Evolutionary conservation across 2,329 filamentous ascomycete genomes (phyloP).

Genomic region (Monosporascus ibericus): DNA sequence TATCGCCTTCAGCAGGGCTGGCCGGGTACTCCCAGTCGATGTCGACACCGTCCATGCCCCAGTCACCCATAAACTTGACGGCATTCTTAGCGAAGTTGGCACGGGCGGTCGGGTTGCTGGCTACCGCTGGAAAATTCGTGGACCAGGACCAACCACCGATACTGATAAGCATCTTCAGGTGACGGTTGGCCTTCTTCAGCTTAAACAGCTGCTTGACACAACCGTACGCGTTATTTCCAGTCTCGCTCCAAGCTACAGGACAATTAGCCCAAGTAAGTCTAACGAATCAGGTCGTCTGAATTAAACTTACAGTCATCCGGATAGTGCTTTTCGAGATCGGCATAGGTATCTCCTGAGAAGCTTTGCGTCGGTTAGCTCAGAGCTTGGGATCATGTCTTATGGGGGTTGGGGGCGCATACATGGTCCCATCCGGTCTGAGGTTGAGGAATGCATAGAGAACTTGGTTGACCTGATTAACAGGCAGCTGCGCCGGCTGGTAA

Average conservation of each 20-base stretch:
- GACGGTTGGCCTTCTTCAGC: slow-evolving; percentile 70
- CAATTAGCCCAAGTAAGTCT: slow-evolving; percentile 8
- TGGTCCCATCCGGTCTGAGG: slow-evolving; percentile 62
- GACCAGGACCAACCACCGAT: slow-evolving; percentile 88
- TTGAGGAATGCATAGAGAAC: slow-evolving; percentile 81
- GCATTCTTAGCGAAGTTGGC: slow-evolving; percentile 62
- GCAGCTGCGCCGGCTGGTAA: slow-evolving; percentile 66
- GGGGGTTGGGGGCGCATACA: slow-evolving; percentile 38
- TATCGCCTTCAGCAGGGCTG: slow-evolving; percentile 32
- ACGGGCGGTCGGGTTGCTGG: slow-evolving; percentile 56
- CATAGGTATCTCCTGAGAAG: slow-evolving; percentile 60
- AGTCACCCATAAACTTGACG: slow-evolving; percentile 64
- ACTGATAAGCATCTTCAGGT: slow-evolving; percentile 70
- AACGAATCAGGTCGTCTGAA: neutral
- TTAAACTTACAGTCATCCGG: slow-evolving; percentile 50
- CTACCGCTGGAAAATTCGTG: slow-evolving; percentile 63
- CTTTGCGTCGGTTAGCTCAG: slow-evolving; percentile 25
- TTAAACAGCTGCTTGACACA: slow-evolving; percentile 74
- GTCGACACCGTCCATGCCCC: slow-evolving; percentile 49
- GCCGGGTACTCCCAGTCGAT: slow-evolving; percentile 36
- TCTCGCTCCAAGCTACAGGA: slow-evolving; percentile 49
- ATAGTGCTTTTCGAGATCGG: slow-evolving; percentile 70
- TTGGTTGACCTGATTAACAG: slow-evolving; percentile 65
- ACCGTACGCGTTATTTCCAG: slow-evolving; percentile 70
- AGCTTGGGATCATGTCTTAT: neutral